These are phyloP conservation scores for Rhizoctonia solani DNA, from an alignment of 1,284 basidiomycete species.

Conservation along the genomic window DNA sequence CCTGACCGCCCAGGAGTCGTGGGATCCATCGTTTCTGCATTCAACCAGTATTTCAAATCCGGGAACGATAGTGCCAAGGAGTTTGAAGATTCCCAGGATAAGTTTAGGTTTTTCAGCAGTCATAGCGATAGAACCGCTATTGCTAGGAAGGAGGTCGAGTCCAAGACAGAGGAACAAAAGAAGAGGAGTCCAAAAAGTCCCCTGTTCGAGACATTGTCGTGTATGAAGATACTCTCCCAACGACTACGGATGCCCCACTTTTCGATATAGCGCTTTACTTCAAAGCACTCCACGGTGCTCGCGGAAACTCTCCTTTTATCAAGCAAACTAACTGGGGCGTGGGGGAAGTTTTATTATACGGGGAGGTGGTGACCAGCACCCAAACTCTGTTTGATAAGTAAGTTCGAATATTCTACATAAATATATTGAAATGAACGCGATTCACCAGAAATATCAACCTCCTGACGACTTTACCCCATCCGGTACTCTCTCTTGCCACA, in stretches of 20 bases:
- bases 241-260: conserved; percentile 47
- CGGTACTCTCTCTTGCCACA: conserved; percentile 81
- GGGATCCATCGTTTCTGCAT: conserved; percentile 47
- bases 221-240: conserved; percentile 41
- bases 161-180: conserved; percentile 42
- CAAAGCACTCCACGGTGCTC: conserved; percentile 43
- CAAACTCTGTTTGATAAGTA: conserved; percentile 94
- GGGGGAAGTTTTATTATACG: conserved; percentile 83
- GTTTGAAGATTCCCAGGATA: conserved; percentile 68
- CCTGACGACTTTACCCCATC: conserved; percentile 70
- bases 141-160: conserved; percentile 42
- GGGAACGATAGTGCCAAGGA: conserved; percentile 45
- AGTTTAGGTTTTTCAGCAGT: conserved; percentile 56
- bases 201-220: conserved; percentile 45
- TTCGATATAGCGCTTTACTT: conserved; percentile 52
- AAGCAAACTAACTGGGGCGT: conserved; percentile 54
- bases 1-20: conserved; percentile 44
- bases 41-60: conserved; percentile 44
- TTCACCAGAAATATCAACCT: conserved; percentile 73
- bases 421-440: background rate
- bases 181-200: too few relatives aligned
- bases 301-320: conserved; percentile 43
- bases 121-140: conserved; percentile 34
- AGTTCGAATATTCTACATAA: conserved; percentile 42
- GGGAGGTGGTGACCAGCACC: conserved; percentile 90